Evolutionary conservation across 2,329 filamentous ascomycete genomes (phyloP), one percentile per base, ranked within the genome.

Genomic region (Xylariaceae sp.): DNA sequence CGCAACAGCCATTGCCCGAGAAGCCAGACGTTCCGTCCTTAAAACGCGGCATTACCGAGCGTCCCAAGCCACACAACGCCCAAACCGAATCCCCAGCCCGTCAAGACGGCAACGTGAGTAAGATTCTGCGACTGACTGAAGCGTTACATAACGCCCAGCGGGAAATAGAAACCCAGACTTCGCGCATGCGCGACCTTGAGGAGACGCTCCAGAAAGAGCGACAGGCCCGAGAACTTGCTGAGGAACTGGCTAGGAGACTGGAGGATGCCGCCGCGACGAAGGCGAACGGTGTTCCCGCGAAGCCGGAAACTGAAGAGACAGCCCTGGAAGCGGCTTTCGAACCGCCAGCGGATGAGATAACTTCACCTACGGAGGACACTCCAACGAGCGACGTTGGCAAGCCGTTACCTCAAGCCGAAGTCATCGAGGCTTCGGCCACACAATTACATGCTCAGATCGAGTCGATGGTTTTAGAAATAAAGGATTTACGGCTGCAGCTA

Each of bases 1-100:
- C 93, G 23, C 92, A 96, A 65, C 93, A 96, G 65, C 93, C 93
- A 14, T 79, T 98, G 5, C 93, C 93, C 1, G 93, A 97, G 70
- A 97, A 97, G 72, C 93, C 93, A 0, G 91, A 96, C 73, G 85
- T 82, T 0, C 84, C 87, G 0, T 85, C 90, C 0, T 74, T 96
- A 26, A 92, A 90, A 70, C 84, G 92, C 52, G 82, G 81, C 3
- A 86, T 90, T 21, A 93, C 89, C 0, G 91, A 96, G 62, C 86
- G 89, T 54, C 82, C 88, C 7, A 90, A 88, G 69, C 77, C 81
- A 1, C 73, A 76, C 29, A 73, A 77, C 32, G 73, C 77, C 5
- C 74, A 77, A 18, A 82, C 74, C 64, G 75, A 77, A 2, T 89
- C 86, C 0, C 86, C 86, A 0, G 77, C 84, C 37, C 81, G 85